Evolutionary conservation across 1,284 basidiomycete species (phyloP).

Genomic region (Ganoderma lucidum): DNA sequence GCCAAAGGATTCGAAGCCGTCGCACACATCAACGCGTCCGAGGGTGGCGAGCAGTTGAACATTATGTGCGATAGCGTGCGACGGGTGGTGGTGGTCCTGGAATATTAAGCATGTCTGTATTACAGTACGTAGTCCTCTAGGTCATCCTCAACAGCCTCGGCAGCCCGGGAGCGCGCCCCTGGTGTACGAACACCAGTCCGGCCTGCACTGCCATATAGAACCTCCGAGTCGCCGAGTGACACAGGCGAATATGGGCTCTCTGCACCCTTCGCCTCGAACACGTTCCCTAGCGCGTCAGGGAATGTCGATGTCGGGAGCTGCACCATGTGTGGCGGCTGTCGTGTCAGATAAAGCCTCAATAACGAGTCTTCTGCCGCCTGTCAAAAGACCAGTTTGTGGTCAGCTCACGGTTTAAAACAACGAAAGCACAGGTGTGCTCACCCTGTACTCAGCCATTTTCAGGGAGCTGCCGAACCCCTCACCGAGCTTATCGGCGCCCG

Average conservation of each 20-base stretch:
- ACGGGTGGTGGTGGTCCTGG: constrained; percentile 11
- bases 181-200: constrained; percentile 43
- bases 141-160: constrained; percentile 35
- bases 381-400: constrained; percentile 8
- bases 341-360: constrained; percentile 82
- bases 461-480: constrained; percentile 95
- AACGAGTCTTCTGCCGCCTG: constrained; percentile 89
- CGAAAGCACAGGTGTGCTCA: constrained; percentile 47
- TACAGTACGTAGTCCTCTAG: constrained; percentile 38
- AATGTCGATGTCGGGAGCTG: constrained; percentile 78
- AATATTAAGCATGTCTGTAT: constrained; percentile 36
- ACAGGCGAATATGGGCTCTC: constrained; percentile 60
- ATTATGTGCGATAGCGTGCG: neutral
- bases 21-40: neutral
- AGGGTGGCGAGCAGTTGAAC: neutral
- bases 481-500: constrained; percentile 89
- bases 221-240: constrained; percentile 66
- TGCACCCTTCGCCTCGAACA: constrained; percentile 47
- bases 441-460: constrained; percentile 95
- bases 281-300: constrained; percentile 56
- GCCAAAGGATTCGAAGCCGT: neutral
- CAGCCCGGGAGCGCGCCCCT: constrained; percentile 34
- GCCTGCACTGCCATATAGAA: constrained; percentile 72
- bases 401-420: constrained; percentile 12
- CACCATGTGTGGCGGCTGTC: constrained; percentile 69